These are phyloP conservation scores for Daucus carota DNA, from an alignment of 129 eudicot species.

Conservation along the genomic window DNA sequence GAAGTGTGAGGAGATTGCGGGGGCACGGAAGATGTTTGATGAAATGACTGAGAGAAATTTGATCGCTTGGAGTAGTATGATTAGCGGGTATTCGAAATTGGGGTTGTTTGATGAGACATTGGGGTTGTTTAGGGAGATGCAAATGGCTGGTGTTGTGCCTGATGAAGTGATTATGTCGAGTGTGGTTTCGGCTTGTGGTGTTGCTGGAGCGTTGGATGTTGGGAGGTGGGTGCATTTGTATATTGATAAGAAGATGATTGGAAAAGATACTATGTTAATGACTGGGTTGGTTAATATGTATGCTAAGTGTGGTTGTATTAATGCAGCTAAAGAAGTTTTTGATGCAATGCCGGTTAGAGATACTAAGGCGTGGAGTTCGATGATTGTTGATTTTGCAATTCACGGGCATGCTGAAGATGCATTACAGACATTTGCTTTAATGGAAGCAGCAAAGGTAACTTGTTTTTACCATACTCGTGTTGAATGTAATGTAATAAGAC, in stretches of 20 bases:
- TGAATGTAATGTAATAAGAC: not conserved
- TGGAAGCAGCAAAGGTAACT: constrained; percentile 44
- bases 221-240: constrained; percentile 56
- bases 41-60: constrained; percentile 42
- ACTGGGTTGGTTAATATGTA: constrained; percentile 55
- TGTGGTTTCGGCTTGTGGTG: constrained; percentile 56
- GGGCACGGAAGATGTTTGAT: constrained; percentile 43
- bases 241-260: constrained; percentile 28
- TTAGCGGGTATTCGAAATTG: constrained; percentile 43
- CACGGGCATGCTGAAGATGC: constrained; percentile 48
- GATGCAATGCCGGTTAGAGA: constrained; percentile 48
- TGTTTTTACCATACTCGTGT: not conserved
- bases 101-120: constrained; percentile 39
- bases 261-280: constrained; percentile 36
- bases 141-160: constrained; percentile 34
- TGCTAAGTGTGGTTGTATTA: constrained; percentile 57
- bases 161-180: constrained; percentile 63
- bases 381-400: constrained; percentile 56
- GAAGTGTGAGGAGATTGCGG: constrained; percentile 41
- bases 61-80: constrained; percentile 56
- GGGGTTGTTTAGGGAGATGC: constrained; percentile 52
- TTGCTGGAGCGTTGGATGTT: constrained; percentile 44
- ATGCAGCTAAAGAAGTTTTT: constrained; percentile 52
- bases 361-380: constrained; percentile 69
- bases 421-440: constrained; percentile 30